Conservation (phyloP, 1,284 basidiomycete species). For the Moniliophthora roreri region DNA sequence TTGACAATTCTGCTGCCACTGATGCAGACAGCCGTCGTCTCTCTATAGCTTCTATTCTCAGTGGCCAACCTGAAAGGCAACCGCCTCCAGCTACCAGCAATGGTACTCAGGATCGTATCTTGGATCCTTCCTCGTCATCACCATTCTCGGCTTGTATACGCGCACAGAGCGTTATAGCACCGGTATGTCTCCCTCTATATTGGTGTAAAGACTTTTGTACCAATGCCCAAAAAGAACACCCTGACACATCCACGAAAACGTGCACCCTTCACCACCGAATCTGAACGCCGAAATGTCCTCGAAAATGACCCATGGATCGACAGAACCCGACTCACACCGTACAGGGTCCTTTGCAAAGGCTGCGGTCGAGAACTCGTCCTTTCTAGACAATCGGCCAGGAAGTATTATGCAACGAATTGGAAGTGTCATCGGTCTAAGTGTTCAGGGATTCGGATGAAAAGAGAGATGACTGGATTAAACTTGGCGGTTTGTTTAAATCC, state of each 20-base stretch:
- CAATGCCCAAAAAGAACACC: neutral
- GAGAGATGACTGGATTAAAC: neutral
- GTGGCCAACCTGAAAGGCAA: too few relatives aligned
- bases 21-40: too few relatives aligned
- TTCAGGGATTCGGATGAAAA: neutral
- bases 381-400: neutral
- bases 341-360: neutral
- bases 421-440: neutral
- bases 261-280: neutral
- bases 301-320: slow-evolving; percentile 2
- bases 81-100: too few relatives aligned
- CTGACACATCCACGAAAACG: neutral
- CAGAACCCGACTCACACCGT: neutral
- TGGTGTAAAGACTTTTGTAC: too few relatives aligned
- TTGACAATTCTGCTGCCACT: too few relatives aligned
- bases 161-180: too few relatives aligned
- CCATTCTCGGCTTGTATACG: too few relatives aligned
- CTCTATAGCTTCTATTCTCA: too few relatives aligned
- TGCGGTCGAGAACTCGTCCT: neutral
- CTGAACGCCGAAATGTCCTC: neutral
- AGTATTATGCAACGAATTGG: neutral
- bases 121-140: too few relatives aligned
- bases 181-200: too few relatives aligned
- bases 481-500: neutral
- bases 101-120: too few relatives aligned